These are phyloP conservation scores for Xylaria telfairii DNA, from an alignment of 495 filamentous ascomycete genomes.

Conservation along the genomic window DNA sequence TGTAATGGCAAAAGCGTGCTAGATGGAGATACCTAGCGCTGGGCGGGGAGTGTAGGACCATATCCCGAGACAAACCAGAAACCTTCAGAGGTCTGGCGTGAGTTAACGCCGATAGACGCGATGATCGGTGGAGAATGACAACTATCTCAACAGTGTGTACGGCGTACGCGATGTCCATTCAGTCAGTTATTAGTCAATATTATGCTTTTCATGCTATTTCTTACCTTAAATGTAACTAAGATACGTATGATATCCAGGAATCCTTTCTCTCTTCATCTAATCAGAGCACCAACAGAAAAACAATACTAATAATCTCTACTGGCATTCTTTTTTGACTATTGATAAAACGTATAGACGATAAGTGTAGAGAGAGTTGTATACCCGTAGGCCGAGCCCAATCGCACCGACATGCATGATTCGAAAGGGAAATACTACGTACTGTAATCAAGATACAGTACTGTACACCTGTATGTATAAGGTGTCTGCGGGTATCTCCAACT, in stretches of 20 bases:
- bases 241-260: neutral
- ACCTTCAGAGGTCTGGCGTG: neutral
- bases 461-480: neutral
- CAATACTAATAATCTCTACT: neutral
- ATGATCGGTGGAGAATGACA: neutral
- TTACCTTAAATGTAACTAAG: neutral
- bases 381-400: neutral
- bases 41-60: neutral
- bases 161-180: neutral
- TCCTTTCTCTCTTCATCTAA: neutral
- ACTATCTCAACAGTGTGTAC: neutral
- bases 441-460: neutral
- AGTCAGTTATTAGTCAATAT: neutral
- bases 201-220: neutral
- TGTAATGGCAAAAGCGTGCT: neutral
- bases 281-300: neutral
- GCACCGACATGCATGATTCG: neutral
- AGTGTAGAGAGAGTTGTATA: neutral
- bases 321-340: neutral
- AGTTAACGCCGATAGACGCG: neutral
- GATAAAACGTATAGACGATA: neutral
- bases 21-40: conserved; percentile 11
- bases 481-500: neutral
- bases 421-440: neutral
- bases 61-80: conserved; percentile 9